Evolutionary conservation across 768 basidiomycete genomes (phyloP).

Genomic region (Psilocybe tampanensis): DNA sequence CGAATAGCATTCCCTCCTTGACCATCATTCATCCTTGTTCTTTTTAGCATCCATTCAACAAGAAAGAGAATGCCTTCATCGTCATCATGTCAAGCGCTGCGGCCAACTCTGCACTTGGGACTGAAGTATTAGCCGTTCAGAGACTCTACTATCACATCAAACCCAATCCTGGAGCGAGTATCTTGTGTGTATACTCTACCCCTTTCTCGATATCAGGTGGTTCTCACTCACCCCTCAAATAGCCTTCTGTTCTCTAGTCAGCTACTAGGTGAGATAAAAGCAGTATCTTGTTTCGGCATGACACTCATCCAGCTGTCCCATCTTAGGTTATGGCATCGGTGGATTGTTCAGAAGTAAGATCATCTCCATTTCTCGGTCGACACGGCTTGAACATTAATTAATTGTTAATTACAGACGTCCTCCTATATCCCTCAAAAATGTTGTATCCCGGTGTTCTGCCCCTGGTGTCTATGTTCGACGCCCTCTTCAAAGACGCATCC

Average conservation of each 20-base stretch:
- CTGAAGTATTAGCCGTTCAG: slow-evolving; percentile 57
- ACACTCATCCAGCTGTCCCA: neutral
- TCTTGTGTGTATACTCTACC: slow-evolving; percentile 33
- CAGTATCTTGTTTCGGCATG: neutral
- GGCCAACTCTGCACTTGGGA: slow-evolving; percentile 53
- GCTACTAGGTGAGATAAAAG: slow-evolving; percentile 27
- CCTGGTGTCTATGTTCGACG: slow-evolving; percentile 50
- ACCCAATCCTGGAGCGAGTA: slow-evolving; percentile 45
- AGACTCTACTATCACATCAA: slow-evolving; percentile 55
- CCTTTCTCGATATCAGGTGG: neutral
- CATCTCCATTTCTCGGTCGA: neutral
- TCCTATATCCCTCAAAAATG: slow-evolving; percentile 58
- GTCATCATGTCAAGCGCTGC: slow-evolving; percentile 61
- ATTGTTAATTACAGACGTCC: slow-evolving; percentile 31
- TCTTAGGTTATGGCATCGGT: slow-evolving; percentile 55
- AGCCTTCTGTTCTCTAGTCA: slow-evolving; percentile 38
- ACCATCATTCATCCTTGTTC: neutral
- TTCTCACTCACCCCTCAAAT: neutral
- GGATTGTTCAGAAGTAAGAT: slow-evolving; percentile 50
- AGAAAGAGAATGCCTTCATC: slow-evolving; percentile 61
- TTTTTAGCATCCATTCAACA: slow-evolving; percentile 56
- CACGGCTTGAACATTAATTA: neutral
- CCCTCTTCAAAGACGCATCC: slow-evolving; percentile 44
- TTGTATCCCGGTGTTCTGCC: slow-evolving; percentile 50
- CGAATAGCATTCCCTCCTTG: neutral